Base-by-base conservation (phyloP, 176 grass and related monocot species). In the Canna indica region DNA sequence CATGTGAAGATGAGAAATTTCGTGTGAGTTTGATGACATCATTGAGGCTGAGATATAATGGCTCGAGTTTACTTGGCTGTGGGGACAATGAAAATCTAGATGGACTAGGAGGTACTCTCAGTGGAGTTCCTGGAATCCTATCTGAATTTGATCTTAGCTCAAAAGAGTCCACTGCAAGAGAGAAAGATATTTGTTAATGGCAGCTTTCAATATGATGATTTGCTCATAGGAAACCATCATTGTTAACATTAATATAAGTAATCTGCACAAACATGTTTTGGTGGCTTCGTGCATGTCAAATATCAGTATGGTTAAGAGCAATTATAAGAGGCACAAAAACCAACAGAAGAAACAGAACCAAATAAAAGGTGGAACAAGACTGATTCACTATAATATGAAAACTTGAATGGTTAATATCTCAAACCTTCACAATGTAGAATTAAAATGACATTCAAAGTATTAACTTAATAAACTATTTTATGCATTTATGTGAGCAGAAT, bases 1-100 rank as follows among this genome's bases (percentile, higher is more conserved):
- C 81, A 59, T 80, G 63, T 44, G 76, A 68, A 18, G 87, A 73
- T 22, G 94, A 90, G 70, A 99, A 99, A 68, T 93, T 93, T 29
- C 75, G 86, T 33, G 94, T 97, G 27, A 97, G 54, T 84, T 90
- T 97, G 69, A 83, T 52, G 81, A 93, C 83, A 59, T 90, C 71
- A 76, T 77, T 78, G 72, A 97, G 81, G 77, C 80, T 87, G 47
- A 97, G 77, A 59, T 82, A 79, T 60, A 93, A 79, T 76, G 83
- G 84, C 67, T 84, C 86, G 15, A 85, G 80, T 84, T 68, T 76
- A 80, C 77, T 92, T 73, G 81, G 86, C 30, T 80, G 75, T 10
- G 77, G 75, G 75, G 86, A 97, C 47, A 87, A 67, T 79, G 79
- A 87, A 83, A 97, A 81, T 85, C 94, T 89, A 76, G 82, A 90